Conservation (phyloP, 108 stramenopile species). For the Stephanodiscus minutulus region DNA sequence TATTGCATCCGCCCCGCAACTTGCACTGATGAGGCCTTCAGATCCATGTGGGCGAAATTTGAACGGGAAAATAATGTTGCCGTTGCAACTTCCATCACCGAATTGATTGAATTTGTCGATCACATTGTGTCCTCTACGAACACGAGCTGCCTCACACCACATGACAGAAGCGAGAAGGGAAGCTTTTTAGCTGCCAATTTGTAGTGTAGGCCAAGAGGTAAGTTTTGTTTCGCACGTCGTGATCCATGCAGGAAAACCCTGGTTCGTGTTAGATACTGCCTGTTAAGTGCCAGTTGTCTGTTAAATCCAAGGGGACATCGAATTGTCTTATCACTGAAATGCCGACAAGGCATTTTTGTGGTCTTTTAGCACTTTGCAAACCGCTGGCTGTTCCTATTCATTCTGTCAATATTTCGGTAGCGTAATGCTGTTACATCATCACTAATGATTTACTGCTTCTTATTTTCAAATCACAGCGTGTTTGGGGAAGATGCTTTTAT, state of each 20-base stretch:
- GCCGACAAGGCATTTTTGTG: constrained; percentile 79
- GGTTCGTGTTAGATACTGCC: constrained; percentile 87
- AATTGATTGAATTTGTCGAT: constrained; percentile 89
- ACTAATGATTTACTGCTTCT: constrained; percentile 26
- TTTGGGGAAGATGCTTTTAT: constrained; percentile 99
- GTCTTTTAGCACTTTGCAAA: constrained; percentile 56
- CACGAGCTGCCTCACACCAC: constrained; percentile 96
- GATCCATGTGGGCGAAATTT: constrained; percentile 99
- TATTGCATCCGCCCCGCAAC: constrained; percentile 98
- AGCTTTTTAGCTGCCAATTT: constrained; percentile 98
- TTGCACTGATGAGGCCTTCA: constrained; percentile 96
- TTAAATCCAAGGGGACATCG: constrained; percentile 67
- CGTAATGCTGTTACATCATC: constrained; percentile 61
- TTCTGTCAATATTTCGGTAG: constrained; percentile 52
- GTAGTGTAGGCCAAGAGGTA: constrained; percentile 97
- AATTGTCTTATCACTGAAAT: constrained; percentile 34
- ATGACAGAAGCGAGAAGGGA: constrained; percentile 66
- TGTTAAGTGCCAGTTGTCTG: constrained; percentile 60
- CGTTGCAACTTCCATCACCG: constrained; percentile 88
- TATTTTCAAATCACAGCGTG: constrained; percentile 60
- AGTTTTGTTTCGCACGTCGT: constrained; percentile 23
- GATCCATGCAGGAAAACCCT: constrained; percentile 48
- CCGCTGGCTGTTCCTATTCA: constrained; percentile 23
- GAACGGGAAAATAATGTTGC: constrained; percentile 99
- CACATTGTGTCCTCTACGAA: constrained; percentile 97